phyloP scores from a whole-genome alignment of 2,329 filamentous ascomycete genomes.

The Claviceps quebecensis region DNA sequence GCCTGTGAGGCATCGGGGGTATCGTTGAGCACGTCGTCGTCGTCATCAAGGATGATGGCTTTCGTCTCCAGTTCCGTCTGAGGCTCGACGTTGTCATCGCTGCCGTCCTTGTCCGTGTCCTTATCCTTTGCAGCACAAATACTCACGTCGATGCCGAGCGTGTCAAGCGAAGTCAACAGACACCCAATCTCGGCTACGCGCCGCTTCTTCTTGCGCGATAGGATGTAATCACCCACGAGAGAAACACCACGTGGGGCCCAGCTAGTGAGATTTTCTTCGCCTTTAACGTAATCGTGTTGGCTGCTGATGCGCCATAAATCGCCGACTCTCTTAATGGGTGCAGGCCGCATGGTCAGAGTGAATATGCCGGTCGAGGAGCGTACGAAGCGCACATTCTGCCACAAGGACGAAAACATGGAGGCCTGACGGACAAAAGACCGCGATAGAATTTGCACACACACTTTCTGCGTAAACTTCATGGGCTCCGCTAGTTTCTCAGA shows the following conservation, averaged over 20 bases:
- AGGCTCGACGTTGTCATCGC: conserved; percentile 13
- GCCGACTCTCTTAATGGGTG: conserved; percentile 78
- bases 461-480: conserved; percentile 71
- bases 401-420: conserved; percentile 76
- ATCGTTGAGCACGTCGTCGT: conserved; percentile 44
- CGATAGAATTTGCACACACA: conserved; percentile 72
- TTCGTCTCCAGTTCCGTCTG: conserved; percentile 23
- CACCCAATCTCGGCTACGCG: conserved; percentile 71
- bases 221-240: conserved; percentile 76
- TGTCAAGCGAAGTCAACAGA: conserved; percentile 51
- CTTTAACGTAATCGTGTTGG: conserved; percentile 88
- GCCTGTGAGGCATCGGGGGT: conserved; percentile 38
- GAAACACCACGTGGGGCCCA: conserved; percentile 88
- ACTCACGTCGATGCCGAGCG: conserved; percentile 34
- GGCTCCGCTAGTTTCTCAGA: conserved; percentile 76
- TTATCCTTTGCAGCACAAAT: conserved; percentile 18
- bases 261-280: conserved; percentile 69
- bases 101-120: conserved; percentile 8
- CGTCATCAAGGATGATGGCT: conserved; percentile 35
- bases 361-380: conserved; percentile 80
- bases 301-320: conserved; percentile 97
- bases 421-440: conserved; percentile 73
- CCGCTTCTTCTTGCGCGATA: conserved; percentile 56
- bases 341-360: conserved; percentile 70
- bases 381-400: conserved; percentile 72